Evolutionary conservation across 345 rosid species (phyloP).

Genomic region (Schrenkiella parvula): DNA sequence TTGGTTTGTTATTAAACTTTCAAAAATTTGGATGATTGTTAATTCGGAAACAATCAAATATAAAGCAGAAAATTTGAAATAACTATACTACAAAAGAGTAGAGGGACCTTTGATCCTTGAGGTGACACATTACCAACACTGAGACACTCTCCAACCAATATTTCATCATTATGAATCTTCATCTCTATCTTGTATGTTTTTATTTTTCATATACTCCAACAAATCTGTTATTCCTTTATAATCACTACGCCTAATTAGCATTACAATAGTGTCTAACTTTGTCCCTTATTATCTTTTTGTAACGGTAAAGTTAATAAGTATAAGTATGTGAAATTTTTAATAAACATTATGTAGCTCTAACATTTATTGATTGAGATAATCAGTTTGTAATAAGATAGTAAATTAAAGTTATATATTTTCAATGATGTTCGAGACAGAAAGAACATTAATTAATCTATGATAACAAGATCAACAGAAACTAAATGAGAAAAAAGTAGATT

Average conservation of each 20-base stretch:
- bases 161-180: slow-evolving; percentile 27
- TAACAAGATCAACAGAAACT: neutral
- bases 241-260: neutral
- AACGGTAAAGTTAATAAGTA: neutral
- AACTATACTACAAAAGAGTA: slow-evolving; percentile 25
- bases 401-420: too few species aligned
- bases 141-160: slow-evolving; percentile 32
- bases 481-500: neutral
- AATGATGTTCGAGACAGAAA: too few species aligned
- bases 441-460: neutral
- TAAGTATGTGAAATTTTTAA: neutral
- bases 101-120: slow-evolving; percentile 32
- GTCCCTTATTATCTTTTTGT: neutral
- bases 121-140: slow-evolving; percentile 35
- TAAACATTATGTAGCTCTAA: neutral
- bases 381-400: too few species aligned
- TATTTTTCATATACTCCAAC: neutral
- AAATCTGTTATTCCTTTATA: neutral
- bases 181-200: neutral
- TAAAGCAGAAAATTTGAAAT: slow-evolving; percentile 16
- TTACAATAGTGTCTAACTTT: neutral
- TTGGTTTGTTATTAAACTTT: neutral
- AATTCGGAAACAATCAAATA: neutral
- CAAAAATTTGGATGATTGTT: neutral
- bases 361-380: too few species aligned